phyloP scores from a whole-genome alignment of 108 stramenopile species.

The Cyclotella distinguenda region DNA sequence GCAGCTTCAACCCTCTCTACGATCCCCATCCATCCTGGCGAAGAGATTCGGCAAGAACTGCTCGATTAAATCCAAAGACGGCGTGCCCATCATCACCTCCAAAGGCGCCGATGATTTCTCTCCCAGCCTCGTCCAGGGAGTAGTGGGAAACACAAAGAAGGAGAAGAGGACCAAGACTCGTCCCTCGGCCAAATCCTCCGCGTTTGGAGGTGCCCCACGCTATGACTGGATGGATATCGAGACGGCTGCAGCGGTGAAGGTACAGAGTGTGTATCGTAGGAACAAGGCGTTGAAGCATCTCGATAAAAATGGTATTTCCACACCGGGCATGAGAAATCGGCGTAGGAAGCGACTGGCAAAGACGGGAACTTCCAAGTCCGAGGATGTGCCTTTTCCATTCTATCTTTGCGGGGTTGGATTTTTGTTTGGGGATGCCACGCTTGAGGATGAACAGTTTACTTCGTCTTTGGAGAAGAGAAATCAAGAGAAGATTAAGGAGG shows the following conservation, averaged over 20 bases:
- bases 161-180: slow-evolving; percentile 34
- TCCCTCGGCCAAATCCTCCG: slow-evolving; percentile 61
- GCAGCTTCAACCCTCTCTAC: background rate
- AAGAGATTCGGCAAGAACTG: slow-evolving; percentile 30
- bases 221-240: slow-evolving; percentile 92
- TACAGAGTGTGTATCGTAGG: slow-evolving; percentile 71
- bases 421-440: slow-evolving; percentile 64
- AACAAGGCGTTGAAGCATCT: slow-evolving; percentile 49
- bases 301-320: slow-evolving; percentile 56
- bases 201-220: slow-evolving; percentile 75
- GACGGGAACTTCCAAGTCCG: slow-evolving; percentile 17
- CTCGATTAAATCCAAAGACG: slow-evolving; percentile 25
- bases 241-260: slow-evolving; percentile 68
- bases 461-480: slow-evolving; percentile 48
- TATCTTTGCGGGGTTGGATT: slow-evolving; percentile 62
- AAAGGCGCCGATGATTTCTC: slow-evolving; percentile 31
- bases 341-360: slow-evolving; percentile 53
- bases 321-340: slow-evolving; percentile 68
- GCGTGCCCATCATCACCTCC: slow-evolving; percentile 45
- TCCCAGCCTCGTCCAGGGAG: slow-evolving; percentile 26
- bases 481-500: slow-evolving; percentile 46
- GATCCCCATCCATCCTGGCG: background rate
- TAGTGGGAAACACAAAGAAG: slow-evolving; percentile 19
- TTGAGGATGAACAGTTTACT: slow-evolving; percentile 52
- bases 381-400: slow-evolving; percentile 57